phyloP scores from a whole-genome alignment of 1,139 yeast genomes.

The Candida dubliniensis region DNA sequence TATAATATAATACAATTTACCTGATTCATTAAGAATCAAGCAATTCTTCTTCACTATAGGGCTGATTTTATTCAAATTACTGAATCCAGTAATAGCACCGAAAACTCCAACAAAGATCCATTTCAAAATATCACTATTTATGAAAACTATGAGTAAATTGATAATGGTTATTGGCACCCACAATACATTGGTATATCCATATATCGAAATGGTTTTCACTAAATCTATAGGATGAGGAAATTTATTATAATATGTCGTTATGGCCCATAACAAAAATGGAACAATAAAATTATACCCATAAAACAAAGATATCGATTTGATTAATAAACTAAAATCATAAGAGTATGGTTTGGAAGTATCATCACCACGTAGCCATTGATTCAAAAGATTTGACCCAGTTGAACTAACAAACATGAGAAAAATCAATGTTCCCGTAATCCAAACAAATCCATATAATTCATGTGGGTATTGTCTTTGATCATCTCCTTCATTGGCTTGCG shows the following conservation, averaged over 20 bases:
- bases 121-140: conserved; percentile 26
- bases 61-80: conserved; percentile 44
- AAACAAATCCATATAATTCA: conserved; percentile 79
- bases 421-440: conserved; percentile 81
- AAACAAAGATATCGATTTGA: conserved; percentile 64
- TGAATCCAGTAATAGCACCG: conserved; percentile 49
- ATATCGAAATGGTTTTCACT: conserved; percentile 54
- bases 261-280: conserved; percentile 54
- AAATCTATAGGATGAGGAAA: conserved; percentile 42
- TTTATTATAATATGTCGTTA: conserved; percentile 45
- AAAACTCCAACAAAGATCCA: conserved; percentile 50
- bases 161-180: conserved; percentile 79
- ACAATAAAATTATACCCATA: conserved; percentile 71
- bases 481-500: conserved; percentile 19
- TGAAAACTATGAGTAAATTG: conserved; percentile 44
- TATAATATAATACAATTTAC: conserved; percentile 18
- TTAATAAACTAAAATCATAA: conserved; percentile 61
- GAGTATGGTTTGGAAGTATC: conserved; percentile 46
- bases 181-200: conserved; percentile 74
- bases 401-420: conserved; percentile 72
- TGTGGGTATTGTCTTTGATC: conserved; percentile 42
- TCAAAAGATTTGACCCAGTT: conserved; percentile 48
- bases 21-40: conserved; percentile 28
- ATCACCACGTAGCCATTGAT: conserved; percentile 46
- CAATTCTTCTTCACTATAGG: conserved; percentile 41